Evolutionary conservation across 2,329 filamentous ascomycete genomes (phyloP).

Genomic region (Furcasterigmium sp.): DNA sequence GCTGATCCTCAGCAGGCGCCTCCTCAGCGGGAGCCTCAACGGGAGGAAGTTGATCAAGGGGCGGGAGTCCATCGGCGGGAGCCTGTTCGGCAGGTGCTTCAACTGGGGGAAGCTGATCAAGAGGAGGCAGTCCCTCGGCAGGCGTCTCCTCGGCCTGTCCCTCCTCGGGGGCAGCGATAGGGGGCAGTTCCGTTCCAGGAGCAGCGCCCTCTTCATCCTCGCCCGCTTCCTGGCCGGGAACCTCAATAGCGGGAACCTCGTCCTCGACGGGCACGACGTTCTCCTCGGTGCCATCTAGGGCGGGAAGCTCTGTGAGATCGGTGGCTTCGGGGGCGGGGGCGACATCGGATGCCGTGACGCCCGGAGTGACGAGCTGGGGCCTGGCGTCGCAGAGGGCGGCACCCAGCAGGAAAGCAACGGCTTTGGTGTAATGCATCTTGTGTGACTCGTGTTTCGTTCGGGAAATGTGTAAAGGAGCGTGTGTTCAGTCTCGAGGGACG

Average conservation of each 20-base stretch:
- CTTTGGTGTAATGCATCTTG: slow-evolving; percentile 8
- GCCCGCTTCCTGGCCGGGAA: background rate
- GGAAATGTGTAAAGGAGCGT: too few relatives aligned
- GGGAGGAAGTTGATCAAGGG: background rate
- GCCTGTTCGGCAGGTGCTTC: background rate
- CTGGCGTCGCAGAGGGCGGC: slow-evolving; percentile 8
- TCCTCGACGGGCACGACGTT: background rate
- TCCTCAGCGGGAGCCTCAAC: background rate
- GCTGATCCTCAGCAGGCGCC: background rate
- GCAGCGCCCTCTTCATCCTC: background rate
- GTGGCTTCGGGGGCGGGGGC: background rate
- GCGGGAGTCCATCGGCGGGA: background rate
- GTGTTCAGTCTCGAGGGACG: background rate
- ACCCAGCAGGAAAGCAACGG: slow-evolving; percentile 7
- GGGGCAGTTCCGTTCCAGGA: background rate
- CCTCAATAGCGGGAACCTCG: background rate
- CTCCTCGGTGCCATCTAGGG: background rate
- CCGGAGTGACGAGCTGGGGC: background rate
- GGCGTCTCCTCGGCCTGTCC: background rate
- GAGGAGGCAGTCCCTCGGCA: background rate
- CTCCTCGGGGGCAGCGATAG: background rate
- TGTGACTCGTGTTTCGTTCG: background rate
- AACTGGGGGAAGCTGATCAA: background rate
- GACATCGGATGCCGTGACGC: background rate
- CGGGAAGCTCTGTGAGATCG: background rate